Percentiles rank a stretch among this genome's conserved stretches.
Evolutionary conservation across 306 rosid genomes (phyloP).

Genomic region (Spatholobus suberectus): DNA sequence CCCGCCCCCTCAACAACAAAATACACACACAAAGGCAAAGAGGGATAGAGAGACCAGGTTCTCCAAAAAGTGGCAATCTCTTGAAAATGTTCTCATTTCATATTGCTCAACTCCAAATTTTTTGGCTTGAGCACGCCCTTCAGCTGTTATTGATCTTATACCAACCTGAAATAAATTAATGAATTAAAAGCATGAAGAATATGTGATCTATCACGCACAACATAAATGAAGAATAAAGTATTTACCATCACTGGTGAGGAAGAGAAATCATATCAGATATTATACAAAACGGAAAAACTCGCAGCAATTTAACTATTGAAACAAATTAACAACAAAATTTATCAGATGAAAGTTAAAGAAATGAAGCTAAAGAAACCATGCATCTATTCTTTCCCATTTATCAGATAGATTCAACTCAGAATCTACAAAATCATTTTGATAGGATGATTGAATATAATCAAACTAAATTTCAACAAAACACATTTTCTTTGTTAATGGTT

Average conservation of each 20-base stretch:
- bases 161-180: constrained; percentile 73
- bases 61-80: constrained; percentile 75
- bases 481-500: background rate
- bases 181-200: background rate
- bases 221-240: constrained; percentile 2
- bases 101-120: constrained; percentile 88
- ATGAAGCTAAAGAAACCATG: background rate
- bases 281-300: no score
- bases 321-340: no score
- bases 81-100: constrained; percentile 93
- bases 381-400: background rate
- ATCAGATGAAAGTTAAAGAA: background rate
- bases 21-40: background rate
- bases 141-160: constrained; percentile 77
- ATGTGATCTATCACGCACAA: background rate
- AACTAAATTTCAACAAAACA: background rate
- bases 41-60: constrained; percentile 68
- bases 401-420: background rate
- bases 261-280: no score
- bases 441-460: background rate
- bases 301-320: no score
- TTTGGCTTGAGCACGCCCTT: constrained; percentile 92
- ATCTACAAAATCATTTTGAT: constrained; percentile 4
- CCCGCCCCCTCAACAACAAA: no score
- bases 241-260: background rate